Conservation (phyloP, 2,329 filamentous ascomycete species). For the Helminthosporium solani region DNA sequence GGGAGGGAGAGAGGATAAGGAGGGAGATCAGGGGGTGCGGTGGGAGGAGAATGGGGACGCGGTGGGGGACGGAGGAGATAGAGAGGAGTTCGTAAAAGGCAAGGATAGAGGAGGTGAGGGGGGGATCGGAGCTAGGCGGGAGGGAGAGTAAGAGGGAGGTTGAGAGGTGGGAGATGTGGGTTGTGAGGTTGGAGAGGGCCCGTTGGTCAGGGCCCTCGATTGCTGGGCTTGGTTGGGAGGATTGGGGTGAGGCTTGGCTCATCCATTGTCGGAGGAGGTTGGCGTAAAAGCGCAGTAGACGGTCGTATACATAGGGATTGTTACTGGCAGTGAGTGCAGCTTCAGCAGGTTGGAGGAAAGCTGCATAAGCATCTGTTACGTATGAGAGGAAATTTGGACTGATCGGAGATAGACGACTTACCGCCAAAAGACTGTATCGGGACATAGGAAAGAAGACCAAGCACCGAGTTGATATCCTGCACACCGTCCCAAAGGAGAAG, state of each 20-base stretch:
- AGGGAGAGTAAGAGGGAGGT: conserved; percentile 33
- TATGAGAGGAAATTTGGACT: conserved; percentile 2
- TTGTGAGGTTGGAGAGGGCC: conserved; percentile 34
- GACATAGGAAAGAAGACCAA: conserved; percentile 51
- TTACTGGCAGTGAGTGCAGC: conserved; percentile 34
- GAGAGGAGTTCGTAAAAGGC: conserved; percentile 69
- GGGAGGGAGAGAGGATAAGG: conserved; percentile 65
- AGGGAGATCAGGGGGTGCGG: conserved; percentile 68
- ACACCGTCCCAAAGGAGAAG: conserved; percentile 41
- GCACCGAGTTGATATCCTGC: conserved; percentile 43
- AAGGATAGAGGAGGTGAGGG: conserved; percentile 55
- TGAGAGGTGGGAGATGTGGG: conserved; percentile 35
- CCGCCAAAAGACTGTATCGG: conserved; percentile 57
- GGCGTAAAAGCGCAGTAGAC: conserved; percentile 68
- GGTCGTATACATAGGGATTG: conserved; percentile 55
- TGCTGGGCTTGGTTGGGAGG: conserved; percentile 8
- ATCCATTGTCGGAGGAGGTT: conserved; percentile 61
- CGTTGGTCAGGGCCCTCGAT: conserved; percentile 43
- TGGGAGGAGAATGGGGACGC: conserved; percentile 67
- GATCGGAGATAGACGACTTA: conserved; percentile 38
- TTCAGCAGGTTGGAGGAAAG: conserved; percentile 46
- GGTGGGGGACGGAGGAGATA: conserved; percentile 24
- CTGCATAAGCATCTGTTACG: conserved; percentile 34
- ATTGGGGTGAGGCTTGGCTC: conserved; percentile 34
- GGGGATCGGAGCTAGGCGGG: conserved; percentile 25